phyloP scores from a whole-genome alignment of 345 rosid genomes.

The Noccaea caerulescens region DNA sequence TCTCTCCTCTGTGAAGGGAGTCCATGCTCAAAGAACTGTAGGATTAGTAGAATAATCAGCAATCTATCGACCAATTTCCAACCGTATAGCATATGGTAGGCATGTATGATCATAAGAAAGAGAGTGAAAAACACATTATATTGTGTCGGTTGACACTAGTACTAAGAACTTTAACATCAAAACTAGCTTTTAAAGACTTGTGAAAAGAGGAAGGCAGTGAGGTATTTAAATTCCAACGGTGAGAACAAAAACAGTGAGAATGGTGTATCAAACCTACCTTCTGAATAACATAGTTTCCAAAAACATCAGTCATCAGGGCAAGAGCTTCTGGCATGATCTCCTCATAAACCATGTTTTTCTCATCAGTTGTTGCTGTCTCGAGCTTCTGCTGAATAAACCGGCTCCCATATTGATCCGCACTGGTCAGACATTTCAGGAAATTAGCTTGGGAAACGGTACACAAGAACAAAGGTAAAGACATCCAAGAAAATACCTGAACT shows the following conservation, averaged over 20 bases:
- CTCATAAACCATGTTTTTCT: slow-evolving; percentile 82
- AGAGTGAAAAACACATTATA: too few relatives aligned
- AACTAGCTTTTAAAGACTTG: neutral
- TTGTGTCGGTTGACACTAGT: too few relatives aligned
- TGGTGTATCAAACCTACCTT: slow-evolving; percentile 55
- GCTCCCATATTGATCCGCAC: slow-evolving; percentile 92
- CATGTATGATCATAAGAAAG: too few relatives aligned
- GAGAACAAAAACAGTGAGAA: too few relatives aligned
- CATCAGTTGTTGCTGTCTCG: slow-evolving; percentile 84
- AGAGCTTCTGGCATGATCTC: slow-evolving; percentile 91
- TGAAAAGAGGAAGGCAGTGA: neutral
- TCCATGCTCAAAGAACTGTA: slow-evolving; percentile 97
- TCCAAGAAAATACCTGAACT: slow-evolving; percentile 59
- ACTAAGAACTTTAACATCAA: too few relatives aligned
- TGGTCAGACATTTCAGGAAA: slow-evolving; percentile 32
- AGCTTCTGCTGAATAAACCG: slow-evolving; percentile 97
- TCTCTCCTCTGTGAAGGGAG: slow-evolving; percentile 79
- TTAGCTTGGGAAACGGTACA: neutral
- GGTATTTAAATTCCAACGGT: too few relatives aligned
- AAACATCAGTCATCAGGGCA: slow-evolving; percentile 89
- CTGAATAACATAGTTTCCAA: slow-evolving; percentile 94
- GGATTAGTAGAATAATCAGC: neutral
- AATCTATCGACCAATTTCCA: neutral
- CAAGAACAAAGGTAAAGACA: neutral
- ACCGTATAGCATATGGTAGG: too few relatives aligned